Conservation (phyloP, 768 basidiomycete genomes). For the Termitomyces sp. region DNA sequence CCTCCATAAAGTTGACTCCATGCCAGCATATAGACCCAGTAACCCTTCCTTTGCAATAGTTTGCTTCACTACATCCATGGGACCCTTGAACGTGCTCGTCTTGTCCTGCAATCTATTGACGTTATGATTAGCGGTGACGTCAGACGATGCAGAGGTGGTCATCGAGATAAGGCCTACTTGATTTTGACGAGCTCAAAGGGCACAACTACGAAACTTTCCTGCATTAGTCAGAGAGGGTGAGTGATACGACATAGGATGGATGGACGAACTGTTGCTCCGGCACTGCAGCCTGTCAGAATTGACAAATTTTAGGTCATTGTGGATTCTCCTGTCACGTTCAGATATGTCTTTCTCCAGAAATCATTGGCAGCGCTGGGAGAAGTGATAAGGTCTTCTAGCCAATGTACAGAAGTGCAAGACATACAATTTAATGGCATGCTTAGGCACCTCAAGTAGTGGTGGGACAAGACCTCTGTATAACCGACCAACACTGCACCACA, state of each 20-base stretch:
- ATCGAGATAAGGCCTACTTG: constrained; percentile 36
- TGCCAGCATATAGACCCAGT: constrained; percentile 88
- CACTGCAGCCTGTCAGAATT: constrained; percentile 84
- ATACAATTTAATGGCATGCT: too few relatives aligned
- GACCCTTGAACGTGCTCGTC: constrained; percentile 82
- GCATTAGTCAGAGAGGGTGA: not conserved
- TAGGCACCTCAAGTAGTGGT: too few relatives aligned
- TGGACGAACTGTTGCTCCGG: constrained; percentile 68
- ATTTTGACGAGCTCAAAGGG: constrained; percentile 97
- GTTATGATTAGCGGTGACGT: not conserved
- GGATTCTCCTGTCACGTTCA: constrained; percentile 53
- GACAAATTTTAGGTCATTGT: constrained; percentile 89
- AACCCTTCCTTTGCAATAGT: constrained; percentile 73
- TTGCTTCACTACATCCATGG: constrained; percentile 84
- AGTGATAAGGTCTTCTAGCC: too few relatives aligned
- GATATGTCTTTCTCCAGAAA: constrained; percentile 88
- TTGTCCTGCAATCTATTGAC: constrained; percentile 81
- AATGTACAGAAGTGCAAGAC: too few relatives aligned
- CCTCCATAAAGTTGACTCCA: constrained; percentile 99
- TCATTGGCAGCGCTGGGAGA: constrained; percentile 90
- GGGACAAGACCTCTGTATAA: too few relatives aligned
- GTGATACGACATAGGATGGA: not conserved
- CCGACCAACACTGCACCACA: too few relatives aligned
- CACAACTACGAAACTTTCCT: constrained; percentile 91
- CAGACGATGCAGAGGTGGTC: not conserved